Evolutionary conservation across 768 basidiomycete genomes (phyloP).

Genomic region (Lanmaoa rubissima): DNA sequence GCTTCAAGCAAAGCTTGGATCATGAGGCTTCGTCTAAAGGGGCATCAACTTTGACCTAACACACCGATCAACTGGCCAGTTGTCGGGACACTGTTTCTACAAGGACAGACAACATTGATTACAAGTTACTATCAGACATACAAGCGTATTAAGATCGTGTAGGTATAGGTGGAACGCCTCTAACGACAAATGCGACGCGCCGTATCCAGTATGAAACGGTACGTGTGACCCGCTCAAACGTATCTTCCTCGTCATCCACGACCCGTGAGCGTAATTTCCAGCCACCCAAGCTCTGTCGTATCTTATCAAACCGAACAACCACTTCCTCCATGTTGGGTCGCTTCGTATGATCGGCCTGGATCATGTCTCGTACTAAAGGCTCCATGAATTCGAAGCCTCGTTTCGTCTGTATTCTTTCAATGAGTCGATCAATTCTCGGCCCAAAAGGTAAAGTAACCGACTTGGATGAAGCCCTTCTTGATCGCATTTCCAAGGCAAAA

Average conservation of each 20-base stretch:
- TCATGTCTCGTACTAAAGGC: slow-evolving; percentile 35
- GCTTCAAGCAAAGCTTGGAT: too few relatives aligned
- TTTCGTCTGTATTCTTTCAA: neutral
- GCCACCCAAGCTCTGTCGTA: slow-evolving; percentile 14
- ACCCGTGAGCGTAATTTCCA: neutral
- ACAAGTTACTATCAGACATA: neutral
- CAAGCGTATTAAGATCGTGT: neutral
- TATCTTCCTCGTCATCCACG: neutral
- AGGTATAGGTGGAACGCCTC: slow-evolving; percentile 17
- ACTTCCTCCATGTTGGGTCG: slow-evolving; percentile 38
- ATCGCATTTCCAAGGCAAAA: slow-evolving; percentile 38
- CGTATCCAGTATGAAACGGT: slow-evolving; percentile 16
- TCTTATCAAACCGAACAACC: slow-evolving; percentile 25
- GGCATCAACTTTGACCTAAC: too few relatives aligned
- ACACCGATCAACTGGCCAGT: too few relatives aligned
- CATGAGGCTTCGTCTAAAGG: too few relatives aligned
- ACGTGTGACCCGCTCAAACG: neutral
- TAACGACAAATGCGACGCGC: slow-evolving; percentile 9
- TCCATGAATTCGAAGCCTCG: slow-evolving; percentile 30
- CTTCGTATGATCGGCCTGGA: slow-evolving; percentile 29
- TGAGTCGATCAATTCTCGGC: too few relatives aligned
- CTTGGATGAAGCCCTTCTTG: slow-evolving; percentile 28
- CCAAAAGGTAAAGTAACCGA: slow-evolving; percentile 9
- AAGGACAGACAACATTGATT: neutral
- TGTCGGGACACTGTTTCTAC: too few relatives aligned